These are phyloP conservation scores for Fusarium nodosum DNA, from an alignment of 2,329 filamentous ascomycete species.

Conservation along the genomic window DNA sequence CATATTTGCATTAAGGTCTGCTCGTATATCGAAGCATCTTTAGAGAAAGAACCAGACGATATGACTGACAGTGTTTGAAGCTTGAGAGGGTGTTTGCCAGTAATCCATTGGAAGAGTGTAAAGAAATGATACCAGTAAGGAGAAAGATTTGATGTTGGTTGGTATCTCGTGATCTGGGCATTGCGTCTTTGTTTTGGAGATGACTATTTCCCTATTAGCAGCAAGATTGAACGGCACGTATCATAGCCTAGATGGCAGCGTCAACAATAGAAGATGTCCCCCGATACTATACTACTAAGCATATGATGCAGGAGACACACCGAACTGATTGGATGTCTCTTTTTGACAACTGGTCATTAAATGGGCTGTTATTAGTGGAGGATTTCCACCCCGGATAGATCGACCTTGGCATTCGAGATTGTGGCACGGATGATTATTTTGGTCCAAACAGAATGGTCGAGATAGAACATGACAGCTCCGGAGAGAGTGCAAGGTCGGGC, in stretches of 20 bases:
- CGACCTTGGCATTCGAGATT: slow-evolving; percentile 20
- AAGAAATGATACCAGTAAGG: neutral
- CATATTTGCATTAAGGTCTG: neutral
- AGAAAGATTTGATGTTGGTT: neutral
- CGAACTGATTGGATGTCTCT: too few relatives aligned
- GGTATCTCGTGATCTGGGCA: neutral
- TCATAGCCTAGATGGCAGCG: neutral
- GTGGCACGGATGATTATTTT: slow-evolving; percentile 6
- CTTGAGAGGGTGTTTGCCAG: neutral
- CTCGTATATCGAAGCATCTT: neutral
- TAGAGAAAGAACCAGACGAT: neutral
- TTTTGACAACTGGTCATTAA: neutral
- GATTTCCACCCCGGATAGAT: slow-evolving; percentile 3
- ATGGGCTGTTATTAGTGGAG: slow-evolving; percentile 1
- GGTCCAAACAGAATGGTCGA: slow-evolving; percentile 1
- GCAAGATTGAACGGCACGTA: neutral
- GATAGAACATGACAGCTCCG: slow-evolving; percentile 5
- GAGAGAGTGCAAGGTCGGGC: slow-evolving; percentile 12
- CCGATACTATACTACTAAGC: neutral
- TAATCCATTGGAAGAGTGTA: neutral
- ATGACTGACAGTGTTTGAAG: neutral
- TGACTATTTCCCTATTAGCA: neutral
- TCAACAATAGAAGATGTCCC: neutral
- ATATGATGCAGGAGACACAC: neutral
- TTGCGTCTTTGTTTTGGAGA: neutral